phyloP scores from a whole-genome alignment of 2,329 filamentous ascomycete species.

The Bretziella fagacearum region DNA sequence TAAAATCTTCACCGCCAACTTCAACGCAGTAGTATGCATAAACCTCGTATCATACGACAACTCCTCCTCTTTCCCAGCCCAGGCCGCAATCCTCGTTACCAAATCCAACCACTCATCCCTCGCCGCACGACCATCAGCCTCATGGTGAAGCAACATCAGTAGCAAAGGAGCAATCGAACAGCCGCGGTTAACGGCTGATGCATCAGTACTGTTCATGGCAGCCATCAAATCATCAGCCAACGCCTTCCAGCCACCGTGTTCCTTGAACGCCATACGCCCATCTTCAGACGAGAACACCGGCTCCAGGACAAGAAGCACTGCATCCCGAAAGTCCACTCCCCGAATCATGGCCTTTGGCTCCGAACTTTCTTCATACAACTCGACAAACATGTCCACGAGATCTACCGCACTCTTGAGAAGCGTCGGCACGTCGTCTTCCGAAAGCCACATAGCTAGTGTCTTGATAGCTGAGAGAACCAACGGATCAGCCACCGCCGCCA shows the following conservation, averaged over 20 bases:
- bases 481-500: constrained; percentile 34
- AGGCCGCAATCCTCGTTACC: constrained; percentile 34
- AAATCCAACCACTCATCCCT: constrained; percentile 39
- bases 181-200: background rate
- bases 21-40: constrained; percentile 35
- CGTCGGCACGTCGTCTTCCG: constrained; percentile 47
- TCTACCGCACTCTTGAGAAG: constrained; percentile 40
- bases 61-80: constrained; percentile 23
- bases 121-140: background rate
- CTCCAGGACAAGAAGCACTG: constrained; percentile 42
- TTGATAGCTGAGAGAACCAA: constrained; percentile 42
- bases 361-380: constrained; percentile 32
- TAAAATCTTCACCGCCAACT: constrained; percentile 38
- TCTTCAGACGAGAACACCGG: constrained; percentile 34
- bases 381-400: constrained; percentile 45
- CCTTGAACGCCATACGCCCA: constrained; percentile 31
- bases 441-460: constrained; percentile 47
- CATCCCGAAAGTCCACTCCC: constrained; percentile 36
- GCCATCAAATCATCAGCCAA: constrained; percentile 33
- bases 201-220: constrained; percentile 23
- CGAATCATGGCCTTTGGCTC: constrained; percentile 10
- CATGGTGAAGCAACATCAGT: constrained; percentile 26
- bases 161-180: constrained; percentile 22
- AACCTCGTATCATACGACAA: constrained; percentile 27
- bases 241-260: constrained; percentile 36